A percentile compares a stretch with the other conserved stretches of the same genome.
These are phyloP conservation scores for Atkinsonella hypoxylon DNA, from an alignment of 2,329 filamentous ascomycete species.

Conservation along the genomic window DNA sequence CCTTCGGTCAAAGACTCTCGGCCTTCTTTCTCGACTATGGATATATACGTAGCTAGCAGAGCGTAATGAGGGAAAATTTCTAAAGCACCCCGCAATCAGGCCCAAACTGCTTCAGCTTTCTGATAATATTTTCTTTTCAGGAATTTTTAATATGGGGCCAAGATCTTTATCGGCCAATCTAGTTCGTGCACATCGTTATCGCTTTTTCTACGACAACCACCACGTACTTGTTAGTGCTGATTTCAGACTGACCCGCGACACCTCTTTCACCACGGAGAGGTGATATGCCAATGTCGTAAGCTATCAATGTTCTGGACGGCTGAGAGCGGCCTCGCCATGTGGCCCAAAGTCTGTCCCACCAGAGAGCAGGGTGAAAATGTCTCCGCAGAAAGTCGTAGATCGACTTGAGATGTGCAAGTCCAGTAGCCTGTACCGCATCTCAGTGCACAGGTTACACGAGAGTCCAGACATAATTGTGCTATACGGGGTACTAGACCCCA, in stretches of 20 bases:
- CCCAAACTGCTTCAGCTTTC: not conserved
- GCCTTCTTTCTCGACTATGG: too few relatives aligned
- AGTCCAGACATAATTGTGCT: not conserved
- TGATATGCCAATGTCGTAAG: too few relatives aligned
- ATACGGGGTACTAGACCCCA: not conserved
- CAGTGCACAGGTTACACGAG: conserved; percentile 5
- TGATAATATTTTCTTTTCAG: not conserved
- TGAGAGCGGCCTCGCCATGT: not conserved
- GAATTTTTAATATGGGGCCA: conserved; percentile 3
- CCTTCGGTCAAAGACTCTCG: too few relatives aligned
- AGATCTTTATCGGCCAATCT: conserved; percentile 2
- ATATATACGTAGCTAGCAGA: too few relatives aligned
- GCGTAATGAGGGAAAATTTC: too few relatives aligned
- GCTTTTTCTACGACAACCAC: not conserved
- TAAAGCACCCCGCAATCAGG: not conserved
- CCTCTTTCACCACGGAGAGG: too few relatives aligned
- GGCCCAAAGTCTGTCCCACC: not conserved
- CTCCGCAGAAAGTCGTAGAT: conserved; percentile 3
- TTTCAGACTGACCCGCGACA: not conserved
- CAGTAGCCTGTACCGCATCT: conserved; percentile 5
- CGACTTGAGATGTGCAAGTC: conserved; percentile 3
- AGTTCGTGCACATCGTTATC: conserved; percentile 4
- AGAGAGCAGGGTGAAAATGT: not conserved
- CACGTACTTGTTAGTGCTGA: not conserved
- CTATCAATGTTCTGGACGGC: not conserved